A percentile compares a stretch with the other conserved stretches of the same genome.
These are phyloP conservation scores for Psilocybe mexicana DNA, from an alignment of 1,284 basidiomycete species.

Conservation along the genomic window DNA sequence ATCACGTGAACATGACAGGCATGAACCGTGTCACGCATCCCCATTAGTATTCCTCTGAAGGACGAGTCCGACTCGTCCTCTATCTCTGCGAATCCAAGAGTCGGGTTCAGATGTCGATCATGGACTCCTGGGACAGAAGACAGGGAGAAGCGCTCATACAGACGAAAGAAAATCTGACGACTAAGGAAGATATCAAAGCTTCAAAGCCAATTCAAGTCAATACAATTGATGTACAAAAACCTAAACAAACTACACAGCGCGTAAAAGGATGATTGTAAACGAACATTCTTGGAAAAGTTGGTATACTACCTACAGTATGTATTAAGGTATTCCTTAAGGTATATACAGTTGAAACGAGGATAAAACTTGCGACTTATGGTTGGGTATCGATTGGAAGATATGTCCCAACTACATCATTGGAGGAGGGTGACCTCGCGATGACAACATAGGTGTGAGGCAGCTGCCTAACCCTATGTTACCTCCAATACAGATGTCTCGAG, in stretches of 20 bases:
- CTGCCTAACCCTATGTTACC: conserved; percentile 42
- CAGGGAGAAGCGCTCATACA: too few species aligned
- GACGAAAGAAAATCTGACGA: too few species aligned
- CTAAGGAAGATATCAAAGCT: too few species aligned
- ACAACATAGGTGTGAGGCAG: not conserved
- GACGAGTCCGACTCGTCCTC: too few species aligned
- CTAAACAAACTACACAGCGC: conserved; percentile 1
- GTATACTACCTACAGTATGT: not conserved
- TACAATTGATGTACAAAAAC: not conserved
- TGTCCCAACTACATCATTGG: not conserved
- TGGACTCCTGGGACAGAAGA: too few species aligned
- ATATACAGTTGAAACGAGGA: not conserved
- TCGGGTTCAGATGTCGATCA: too few species aligned
- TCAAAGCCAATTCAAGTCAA: too few species aligned
- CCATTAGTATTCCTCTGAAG: too few species aligned
- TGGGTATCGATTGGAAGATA: not conserved
- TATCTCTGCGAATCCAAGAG: too few species aligned
- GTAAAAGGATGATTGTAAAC: conserved; percentile 3
- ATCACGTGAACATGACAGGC: not conserved
- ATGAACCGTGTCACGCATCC: not conserved
- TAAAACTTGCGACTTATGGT: not conserved
- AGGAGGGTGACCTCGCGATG: too few species aligned
- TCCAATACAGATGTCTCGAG: conserved; percentile 78
- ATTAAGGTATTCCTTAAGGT: conserved; percentile 13
- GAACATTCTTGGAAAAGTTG: conserved; percentile 1